Conservation (phyloP, 768 basidiomycete species). For the Galerina marginata region DNA sequence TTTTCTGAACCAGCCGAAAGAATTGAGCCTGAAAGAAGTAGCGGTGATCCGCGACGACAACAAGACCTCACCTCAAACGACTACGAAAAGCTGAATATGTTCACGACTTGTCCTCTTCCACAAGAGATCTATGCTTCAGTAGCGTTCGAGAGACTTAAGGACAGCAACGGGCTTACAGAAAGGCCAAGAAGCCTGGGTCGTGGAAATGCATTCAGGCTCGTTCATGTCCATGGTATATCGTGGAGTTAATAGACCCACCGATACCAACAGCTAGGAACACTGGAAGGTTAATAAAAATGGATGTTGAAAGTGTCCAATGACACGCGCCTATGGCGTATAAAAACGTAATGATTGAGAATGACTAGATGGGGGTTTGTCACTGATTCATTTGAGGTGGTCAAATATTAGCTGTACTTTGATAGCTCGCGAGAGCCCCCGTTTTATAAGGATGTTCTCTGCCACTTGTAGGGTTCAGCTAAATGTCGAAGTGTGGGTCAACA, state of each 20-base stretch:
- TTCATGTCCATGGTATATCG: too few relatives aligned
- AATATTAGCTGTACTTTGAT: not conserved
- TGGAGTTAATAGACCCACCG: not conserved
- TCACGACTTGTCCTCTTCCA: not conserved
- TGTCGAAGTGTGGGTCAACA: not conserved
- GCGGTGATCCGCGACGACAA: not conserved
- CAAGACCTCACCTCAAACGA: not conserved
- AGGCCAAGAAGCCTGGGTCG: not conserved
- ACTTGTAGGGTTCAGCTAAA: not conserved
- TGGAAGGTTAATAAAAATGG: not conserved
- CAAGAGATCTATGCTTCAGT: not conserved
- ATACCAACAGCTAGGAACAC: not conserved
- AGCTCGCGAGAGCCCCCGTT: not conserved
- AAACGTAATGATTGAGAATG: not conserved
- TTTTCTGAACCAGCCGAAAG: not conserved
- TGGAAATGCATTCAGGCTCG: not conserved
- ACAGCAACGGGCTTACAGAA: not conserved
- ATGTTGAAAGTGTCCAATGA: not conserved
- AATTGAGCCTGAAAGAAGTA: not conserved
- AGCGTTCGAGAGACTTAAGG: not conserved
- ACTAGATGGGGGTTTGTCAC: not conserved
- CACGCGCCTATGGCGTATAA: constrained; percentile 1
- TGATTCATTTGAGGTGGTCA: not conserved
- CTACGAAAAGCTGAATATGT: not conserved
- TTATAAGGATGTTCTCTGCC: not conserved